Percentiles rank a stretch among this genome's conserved stretches.
Evolutionary conservation across 768 basidiomycete species (phyloP).

Genomic region (Kwoniella dejecticola): DNA sequence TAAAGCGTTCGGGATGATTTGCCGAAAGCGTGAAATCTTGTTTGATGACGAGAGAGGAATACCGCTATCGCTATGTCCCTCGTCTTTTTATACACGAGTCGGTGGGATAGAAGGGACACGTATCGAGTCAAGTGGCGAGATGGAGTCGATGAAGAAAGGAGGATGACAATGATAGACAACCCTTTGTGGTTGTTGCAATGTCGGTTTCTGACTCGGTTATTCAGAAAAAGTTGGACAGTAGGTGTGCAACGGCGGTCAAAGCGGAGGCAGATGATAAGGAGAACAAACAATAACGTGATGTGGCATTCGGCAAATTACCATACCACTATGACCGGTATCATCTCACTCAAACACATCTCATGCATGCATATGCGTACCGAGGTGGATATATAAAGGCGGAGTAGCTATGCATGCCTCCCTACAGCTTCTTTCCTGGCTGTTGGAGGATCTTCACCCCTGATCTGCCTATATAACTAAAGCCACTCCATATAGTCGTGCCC

Average conservation of each 20-base stretch:
- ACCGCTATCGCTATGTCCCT: neutral
- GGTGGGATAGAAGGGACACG: neutral
- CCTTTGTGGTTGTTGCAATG: neutral
- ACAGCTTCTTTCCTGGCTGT: conserved; percentile 24
- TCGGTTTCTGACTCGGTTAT: neutral
- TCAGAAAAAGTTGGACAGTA: neutral
- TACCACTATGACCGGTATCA: neutral
- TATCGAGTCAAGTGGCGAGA: no score
- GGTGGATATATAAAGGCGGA: no score
- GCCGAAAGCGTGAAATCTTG: conserved; percentile 27
- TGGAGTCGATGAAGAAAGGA: neutral
- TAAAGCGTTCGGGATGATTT: conserved; percentile 11
- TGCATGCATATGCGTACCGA: no score
- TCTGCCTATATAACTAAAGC: conserved; percentile 59
- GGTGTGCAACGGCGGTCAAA: conserved; percentile 1
- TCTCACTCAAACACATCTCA: no score
- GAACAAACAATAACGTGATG: neutral
- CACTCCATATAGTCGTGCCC: conserved; percentile 88
- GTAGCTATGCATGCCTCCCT: neutral
- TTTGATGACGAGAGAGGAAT: neutral
- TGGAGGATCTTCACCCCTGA: conserved; percentile 52
- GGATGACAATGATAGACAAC: neutral
- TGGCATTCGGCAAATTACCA: neutral
- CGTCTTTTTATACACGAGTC: neutral
- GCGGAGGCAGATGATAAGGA: neutral